Conservation (phyloP, 1,284 basidiomycete species). For the Malassezia sympodialis region DNA sequence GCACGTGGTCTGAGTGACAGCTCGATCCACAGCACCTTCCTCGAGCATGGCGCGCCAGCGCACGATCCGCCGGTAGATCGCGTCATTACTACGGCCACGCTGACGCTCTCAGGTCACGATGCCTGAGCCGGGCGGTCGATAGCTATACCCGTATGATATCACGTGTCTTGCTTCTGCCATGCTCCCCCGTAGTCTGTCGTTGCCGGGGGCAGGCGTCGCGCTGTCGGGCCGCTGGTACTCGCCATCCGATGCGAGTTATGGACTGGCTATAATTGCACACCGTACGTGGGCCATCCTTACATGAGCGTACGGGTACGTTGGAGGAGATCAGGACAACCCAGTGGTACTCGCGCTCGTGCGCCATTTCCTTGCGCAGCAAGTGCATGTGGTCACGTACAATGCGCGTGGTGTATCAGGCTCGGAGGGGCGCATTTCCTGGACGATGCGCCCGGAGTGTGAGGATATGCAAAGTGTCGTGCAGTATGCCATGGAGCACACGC, state of each 20-base stretch:
- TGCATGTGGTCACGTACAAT: conserved; percentile 16
- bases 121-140: background rate
- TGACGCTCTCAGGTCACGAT: background rate
- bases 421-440: conserved; percentile 16
- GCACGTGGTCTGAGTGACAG: conserved; percentile 41
- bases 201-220: background rate
- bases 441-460: conserved; percentile 11
- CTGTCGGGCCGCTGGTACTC: conserved; percentile 2
- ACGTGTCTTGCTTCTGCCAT: background rate
- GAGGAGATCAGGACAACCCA: conserved; percentile 17
- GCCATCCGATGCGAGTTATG: background rate
- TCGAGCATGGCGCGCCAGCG: conserved; percentile 24
- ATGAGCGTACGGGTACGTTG: conserved; percentile 13
- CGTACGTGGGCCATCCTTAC: conserved; percentile 1
- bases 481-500: background rate
- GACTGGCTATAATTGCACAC: conserved; percentile 12
- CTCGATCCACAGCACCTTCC: conserved; percentile 36
- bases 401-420: conserved; percentile 10
- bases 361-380: background rate
- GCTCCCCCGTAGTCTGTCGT: background rate
- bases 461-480: conserved; percentile 11
- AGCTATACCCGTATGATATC: background rate
- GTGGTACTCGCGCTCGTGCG: conserved; percentile 11
- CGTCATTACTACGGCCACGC: conserved; percentile 4
- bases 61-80: conserved; percentile 14